Evolutionary conservation across 495 filamentous ascomycete genomes (phyloP).

Genomic region (Penicillium roqueforti): DNA sequence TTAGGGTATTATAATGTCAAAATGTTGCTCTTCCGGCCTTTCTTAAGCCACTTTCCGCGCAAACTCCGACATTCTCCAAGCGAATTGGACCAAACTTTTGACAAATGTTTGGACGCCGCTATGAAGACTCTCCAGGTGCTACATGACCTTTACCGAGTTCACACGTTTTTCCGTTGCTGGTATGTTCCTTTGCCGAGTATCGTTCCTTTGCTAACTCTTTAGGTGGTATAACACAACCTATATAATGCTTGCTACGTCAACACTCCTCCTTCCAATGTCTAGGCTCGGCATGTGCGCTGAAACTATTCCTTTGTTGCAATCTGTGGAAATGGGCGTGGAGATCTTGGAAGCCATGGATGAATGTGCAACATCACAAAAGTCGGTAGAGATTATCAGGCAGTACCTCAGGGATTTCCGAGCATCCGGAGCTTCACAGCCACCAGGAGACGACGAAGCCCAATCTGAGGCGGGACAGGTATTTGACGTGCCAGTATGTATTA

Average conservation of each 20-base stretch:
- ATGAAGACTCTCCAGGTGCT: constrained; percentile 40
- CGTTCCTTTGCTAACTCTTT: not conserved
- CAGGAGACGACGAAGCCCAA: not conserved
- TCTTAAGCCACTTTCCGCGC: constrained; percentile 36
- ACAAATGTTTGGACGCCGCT: constrained; percentile 37
- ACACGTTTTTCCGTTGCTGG: constrained; percentile 44
- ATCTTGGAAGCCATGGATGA: constrained; percentile 45
- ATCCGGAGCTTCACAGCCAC: constrained; percentile 7
- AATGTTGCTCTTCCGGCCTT: constrained; percentile 39
- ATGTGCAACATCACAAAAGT: constrained; percentile 37
- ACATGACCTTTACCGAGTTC: constrained; percentile 39
- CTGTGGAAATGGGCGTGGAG: constrained; percentile 39
- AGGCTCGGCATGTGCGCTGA: constrained; percentile 32
- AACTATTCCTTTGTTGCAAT: constrained; percentile 29
- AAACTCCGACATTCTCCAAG: constrained; percentile 31
- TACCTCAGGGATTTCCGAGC: constrained; percentile 36
- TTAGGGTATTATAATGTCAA: constrained; percentile 41
- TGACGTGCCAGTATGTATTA: constrained; percentile 29
- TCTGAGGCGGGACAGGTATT: constrained; percentile 15
- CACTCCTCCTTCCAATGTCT: constrained; percentile 38
- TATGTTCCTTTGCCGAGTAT: constrained; percentile 8
- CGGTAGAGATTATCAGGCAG: constrained; percentile 37
- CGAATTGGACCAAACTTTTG: constrained; percentile 32
- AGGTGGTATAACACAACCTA: constrained; percentile 48
- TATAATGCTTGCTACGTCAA: constrained; percentile 42